Percentiles rank a stretch among this genome's conserved stretches.
phyloP scores from a whole-genome alignment of 148 eudicot genomes.

The Chenopodium album region DNA sequence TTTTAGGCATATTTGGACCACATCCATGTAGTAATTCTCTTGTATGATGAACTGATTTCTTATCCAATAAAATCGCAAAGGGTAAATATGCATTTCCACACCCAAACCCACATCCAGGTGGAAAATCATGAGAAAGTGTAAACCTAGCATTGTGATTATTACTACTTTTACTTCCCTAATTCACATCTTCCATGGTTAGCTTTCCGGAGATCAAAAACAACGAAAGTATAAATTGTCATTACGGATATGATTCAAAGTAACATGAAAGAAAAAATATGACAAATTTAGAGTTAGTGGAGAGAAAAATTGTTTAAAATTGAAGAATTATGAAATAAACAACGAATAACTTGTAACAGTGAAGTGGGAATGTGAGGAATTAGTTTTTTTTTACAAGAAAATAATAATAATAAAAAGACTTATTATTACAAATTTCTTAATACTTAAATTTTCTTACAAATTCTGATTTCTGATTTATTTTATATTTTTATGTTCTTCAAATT shows the following conservation, averaged over 20 bases:
- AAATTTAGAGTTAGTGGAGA: not conserved
- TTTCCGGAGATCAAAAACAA: not conserved
- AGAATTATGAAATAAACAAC: not conserved
- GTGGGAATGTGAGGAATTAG: not conserved
- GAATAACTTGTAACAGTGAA: not conserved
- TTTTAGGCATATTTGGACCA: conserved; percentile 12
- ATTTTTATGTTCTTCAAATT: too few relatives aligned
- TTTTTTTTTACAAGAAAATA: too few relatives aligned
- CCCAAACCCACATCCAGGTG: conserved; percentile 14
- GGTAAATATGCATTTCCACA: not conserved
- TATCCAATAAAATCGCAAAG: not conserved
- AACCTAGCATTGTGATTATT: not conserved
- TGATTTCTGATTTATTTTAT: too few relatives aligned
- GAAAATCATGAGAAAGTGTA: conserved; percentile 17
- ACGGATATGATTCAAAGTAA: not conserved
- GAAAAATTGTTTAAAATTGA: not conserved
- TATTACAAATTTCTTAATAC: too few relatives aligned
- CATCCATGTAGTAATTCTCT: conserved; percentile 24
- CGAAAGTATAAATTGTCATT: not conserved
- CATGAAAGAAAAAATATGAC: not conserved
- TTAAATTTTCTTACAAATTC: too few relatives aligned
- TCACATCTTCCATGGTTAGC: conserved; percentile 7
- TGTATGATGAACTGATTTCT: not conserved
- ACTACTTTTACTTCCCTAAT: not conserved
- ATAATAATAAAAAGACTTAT: too few relatives aligned